A percentile compares a stretch with the other conserved stretches of the same genome.
phyloP scores from a whole-genome alignment of 257 asterid species.

The Leonotis leonurus region DNA sequence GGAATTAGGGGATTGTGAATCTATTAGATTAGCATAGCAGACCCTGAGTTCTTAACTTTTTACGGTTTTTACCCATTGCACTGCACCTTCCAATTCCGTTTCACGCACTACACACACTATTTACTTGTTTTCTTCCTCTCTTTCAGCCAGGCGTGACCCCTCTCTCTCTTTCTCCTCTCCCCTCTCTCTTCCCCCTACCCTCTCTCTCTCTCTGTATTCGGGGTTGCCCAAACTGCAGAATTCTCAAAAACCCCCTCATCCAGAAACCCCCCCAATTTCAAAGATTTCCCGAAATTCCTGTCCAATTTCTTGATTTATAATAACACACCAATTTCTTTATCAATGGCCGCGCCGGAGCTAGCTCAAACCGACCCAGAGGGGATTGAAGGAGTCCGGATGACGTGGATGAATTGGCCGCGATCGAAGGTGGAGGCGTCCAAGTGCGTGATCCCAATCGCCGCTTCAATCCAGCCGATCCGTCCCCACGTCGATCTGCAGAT shows the following conservation, averaged over 20 bases:
- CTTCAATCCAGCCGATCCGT: conserved; percentile 84
- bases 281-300: background rate
- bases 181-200: background rate
- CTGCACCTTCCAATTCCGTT: conserved; percentile 15
- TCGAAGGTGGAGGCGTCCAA: conserved; percentile 90
- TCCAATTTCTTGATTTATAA: conserved; percentile 1
- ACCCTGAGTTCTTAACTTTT: too few species aligned
- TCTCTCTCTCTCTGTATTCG: conserved; percentile 3
- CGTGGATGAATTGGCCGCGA: conserved; percentile 89
- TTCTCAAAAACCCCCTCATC: conserved; percentile 18
- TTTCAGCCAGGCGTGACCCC: conserved; percentile 3
- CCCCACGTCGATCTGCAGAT: conserved; percentile 66
- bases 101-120: conserved; percentile 14
- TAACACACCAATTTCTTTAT: conserved; percentile 14
- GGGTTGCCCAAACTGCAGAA: conserved; percentile 27
- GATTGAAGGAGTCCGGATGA: conserved; percentile 88
- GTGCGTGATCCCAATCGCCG: conserved; percentile 98
- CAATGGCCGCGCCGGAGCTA: conserved; percentile 73
- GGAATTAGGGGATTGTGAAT: too few species aligned
- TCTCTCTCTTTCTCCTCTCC: too few species aligned
- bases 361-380: conserved; percentile 86
- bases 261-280: conserved; percentile 7
- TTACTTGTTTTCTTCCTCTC: conserved; percentile 9
- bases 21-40: too few species aligned
- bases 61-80: background rate